Base-by-base conservation (phyloP, 805 yeast genomes). In the Zygosaccharomyces rouxii region DNA sequence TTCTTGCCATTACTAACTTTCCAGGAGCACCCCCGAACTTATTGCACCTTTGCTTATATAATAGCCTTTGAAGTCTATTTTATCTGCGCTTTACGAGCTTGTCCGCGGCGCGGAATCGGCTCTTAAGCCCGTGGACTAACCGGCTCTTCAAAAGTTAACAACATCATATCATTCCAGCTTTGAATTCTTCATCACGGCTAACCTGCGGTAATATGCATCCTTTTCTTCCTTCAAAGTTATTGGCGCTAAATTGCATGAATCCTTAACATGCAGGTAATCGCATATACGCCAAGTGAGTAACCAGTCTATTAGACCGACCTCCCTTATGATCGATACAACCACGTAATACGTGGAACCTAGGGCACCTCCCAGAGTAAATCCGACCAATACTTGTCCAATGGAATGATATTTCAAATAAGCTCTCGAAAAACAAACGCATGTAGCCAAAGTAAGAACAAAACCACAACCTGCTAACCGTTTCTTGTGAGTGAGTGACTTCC, bases 361-460 rank as follows among this genome's bases (percentile, higher is more conserved):
- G 0, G 76, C 57, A 0, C 71, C 56, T 0, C 99, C 98, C 5
- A 85, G 64, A 6, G 74, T 52, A 3, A 77, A 67, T 0, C 99
- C 99, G 5, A 84, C 85, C 9, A 75, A 39, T 1, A 90, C 94
- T 66, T 94, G 99, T 19, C 71, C 71, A 14, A 69, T 46, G 18
- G 86, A 76, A 67, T 92, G 99, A 62, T 94, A 92, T 50, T 77
- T 74, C 46, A 94, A 71, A 61, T 88, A 84, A 25, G 86, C 83
- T 47, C 98, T 71, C 2, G 96, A 86, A 52, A 71, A 81, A 78
- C 49, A 89, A 85, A 28, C 77, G 55, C 1, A 64, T 30, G 1
- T 74, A 56, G 47, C 69, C 42, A 3, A 52, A 28, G 7, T 57
- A 46, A 38, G 77, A 53, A 3, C 59, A 3, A 30, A 58, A 0